Base-by-base conservation (phyloP, 2,329 filamentous ascomycete species). In the Biscogniauxia mediterranea region DNA sequence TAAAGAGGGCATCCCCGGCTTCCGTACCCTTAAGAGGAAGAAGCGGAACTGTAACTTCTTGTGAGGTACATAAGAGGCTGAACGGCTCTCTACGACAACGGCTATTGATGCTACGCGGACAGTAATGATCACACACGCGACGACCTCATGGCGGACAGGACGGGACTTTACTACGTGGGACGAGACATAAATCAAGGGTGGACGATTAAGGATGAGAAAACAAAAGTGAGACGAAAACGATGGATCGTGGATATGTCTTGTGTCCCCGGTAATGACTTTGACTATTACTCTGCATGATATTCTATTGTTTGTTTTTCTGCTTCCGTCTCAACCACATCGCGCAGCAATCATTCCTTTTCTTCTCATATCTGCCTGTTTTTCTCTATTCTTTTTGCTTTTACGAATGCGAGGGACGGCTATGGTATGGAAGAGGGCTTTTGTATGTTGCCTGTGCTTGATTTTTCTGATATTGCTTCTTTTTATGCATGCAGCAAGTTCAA, bases 41-140 rank as follows among this genome's bases (percentile, higher is more conserved):
- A 93, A 91, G 85, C 88, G 89, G 80, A 90, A 85, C 77, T 96
- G 92, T 82, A 86, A 85, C 75, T 86, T 94, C 76, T 82, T 96
- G 74, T 96, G 85, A 75, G 63, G 52, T 42, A 54, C 32, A 56
- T 56, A 21, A 62, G 49, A 52, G 46, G 15, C 21, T 55, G n/a
- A 20, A 11, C 28, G 51, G 56, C 23, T 56, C 50, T 52, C 42
- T 19, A 54, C 38, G 17, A 26, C 21, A 3, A 28, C 51, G 57
- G 52, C 51, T 21, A 57, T 56, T 55, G 52, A 15, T 46, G 38
- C 38, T 46, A 46, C 38, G 38, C 38, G 38, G 50, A 52, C 19
- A 52, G 21, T 25, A 52, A 52, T 52, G 19, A 52, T n/a, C 50
- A 52, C 23, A 23, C 23, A 23, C 5, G 23, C 23, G 38, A 46